Conservation (phyloP, 2,329 filamentous ascomycete species). For the Pseudogymnoascus sp. region DNA sequence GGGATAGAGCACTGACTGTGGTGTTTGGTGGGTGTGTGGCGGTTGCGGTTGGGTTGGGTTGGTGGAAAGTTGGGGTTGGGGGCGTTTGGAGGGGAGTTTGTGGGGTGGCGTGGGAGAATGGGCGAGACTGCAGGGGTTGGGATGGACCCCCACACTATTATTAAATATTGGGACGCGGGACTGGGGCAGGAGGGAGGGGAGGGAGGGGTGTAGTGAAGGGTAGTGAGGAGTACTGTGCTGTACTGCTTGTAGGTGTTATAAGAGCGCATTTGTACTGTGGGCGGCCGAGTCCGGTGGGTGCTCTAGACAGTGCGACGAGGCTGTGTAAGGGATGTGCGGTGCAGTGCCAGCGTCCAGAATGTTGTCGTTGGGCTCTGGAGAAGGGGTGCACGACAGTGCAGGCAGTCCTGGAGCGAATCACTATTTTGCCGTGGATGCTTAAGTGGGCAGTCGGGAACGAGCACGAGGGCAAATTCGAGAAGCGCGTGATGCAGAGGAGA, state of each 20-base stretch:
- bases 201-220: not conserved
- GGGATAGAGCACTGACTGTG: not conserved
- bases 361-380: not conserved
- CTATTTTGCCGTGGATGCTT: not conserved
- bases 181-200: not conserved
- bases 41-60: not conserved
- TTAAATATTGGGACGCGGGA: conserved; percentile 6
- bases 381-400: not conserved
- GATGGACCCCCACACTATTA: conserved; percentile 1
- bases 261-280: not conserved
- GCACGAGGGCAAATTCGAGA: not conserved
- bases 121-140: not conserved
- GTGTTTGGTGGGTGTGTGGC: not conserved
- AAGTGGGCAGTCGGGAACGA: not conserved
- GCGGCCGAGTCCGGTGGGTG: not conserved
- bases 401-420: not conserved
- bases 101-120: conserved; percentile 1
- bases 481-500: not conserved
- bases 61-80: not conserved
- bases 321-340: conserved; percentile 1
- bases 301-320: not conserved
- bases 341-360: not conserved
- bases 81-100: not conserved
- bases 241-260: not conserved
- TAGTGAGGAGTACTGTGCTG: not conserved